Conservation (phyloP, 2,329 filamentous ascomycete species). For the Curvularia lunata region DNA sequence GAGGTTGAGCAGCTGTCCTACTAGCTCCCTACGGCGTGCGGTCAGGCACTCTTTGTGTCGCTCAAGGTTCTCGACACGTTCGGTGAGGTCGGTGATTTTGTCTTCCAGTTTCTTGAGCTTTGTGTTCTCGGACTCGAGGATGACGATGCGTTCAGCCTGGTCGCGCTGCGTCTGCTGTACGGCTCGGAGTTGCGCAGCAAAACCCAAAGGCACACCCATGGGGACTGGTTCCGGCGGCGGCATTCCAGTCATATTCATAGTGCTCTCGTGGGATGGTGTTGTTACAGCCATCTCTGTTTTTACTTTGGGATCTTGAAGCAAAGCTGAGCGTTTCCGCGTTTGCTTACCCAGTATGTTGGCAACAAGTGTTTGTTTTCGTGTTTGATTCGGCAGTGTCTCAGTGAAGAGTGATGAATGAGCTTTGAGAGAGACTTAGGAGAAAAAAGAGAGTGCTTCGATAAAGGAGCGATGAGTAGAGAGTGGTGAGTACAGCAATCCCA, state of each 20-base stretch:
- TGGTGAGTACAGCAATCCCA: not conserved
- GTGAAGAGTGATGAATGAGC: too few species aligned
- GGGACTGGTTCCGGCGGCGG: not conserved
- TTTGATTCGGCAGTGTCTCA: too few species aligned
- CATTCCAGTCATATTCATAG: not conserved
- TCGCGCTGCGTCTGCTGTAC: slow-evolving; percentile 19
- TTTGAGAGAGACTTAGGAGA: not conserved
- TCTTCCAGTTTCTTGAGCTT: slow-evolving; percentile 8
- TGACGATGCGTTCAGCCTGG: slow-evolving; percentile 15
- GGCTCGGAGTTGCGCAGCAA: slow-evolving; percentile 21
- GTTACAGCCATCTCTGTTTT: not conserved
- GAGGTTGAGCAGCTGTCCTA: slow-evolving; percentile 24
- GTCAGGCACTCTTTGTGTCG: slow-evolving; percentile 10
- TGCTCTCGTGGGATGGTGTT: not conserved
- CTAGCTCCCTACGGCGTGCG: slow-evolving; percentile 25
- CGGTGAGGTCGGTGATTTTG: not conserved
- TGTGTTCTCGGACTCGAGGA: slow-evolving; percentile 21
- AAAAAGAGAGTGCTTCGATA: too few species aligned
- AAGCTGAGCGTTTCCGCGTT: not conserved
- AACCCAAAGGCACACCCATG: slow-evolving; percentile 22
- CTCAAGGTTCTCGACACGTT: slow-evolving; percentile 23
- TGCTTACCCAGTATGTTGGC: not conserved
- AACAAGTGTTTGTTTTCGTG: not conserved
- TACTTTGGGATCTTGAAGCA: not conserved
- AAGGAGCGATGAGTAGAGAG: too few species aligned